Percentiles rank a stretch among this genome's conserved stretches.
These are phyloP conservation scores for Curvularia lunata DNA, from an alignment of 2,329 filamentous ascomycete genomes.

Conservation along the genomic window DNA sequence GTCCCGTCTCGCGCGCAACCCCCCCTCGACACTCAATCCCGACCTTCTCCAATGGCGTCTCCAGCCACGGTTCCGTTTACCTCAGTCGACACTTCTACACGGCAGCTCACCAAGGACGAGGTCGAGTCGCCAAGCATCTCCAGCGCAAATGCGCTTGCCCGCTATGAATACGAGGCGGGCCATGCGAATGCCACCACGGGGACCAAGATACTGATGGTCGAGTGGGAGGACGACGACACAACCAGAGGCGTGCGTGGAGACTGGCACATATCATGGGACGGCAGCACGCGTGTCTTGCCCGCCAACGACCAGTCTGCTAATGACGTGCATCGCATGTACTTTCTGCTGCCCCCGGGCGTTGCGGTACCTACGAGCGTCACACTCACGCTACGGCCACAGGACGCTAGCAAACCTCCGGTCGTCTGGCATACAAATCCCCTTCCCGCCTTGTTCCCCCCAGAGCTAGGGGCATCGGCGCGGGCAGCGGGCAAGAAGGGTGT, in stretches of 20 bases:
- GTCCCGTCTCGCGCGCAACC: conserved; percentile 30
- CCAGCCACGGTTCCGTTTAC: conserved; percentile 48
- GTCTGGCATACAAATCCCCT: conserved; percentile 75
- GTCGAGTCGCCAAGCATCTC: conserved; percentile 57
- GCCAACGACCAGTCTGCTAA: conserved; percentile 63
- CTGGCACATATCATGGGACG: conserved; percentile 85
- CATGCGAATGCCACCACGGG: conserved; percentile 72
- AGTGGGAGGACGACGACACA: conserved; percentile 74
- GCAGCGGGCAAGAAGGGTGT: conserved; percentile 78
- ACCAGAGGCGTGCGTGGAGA: conserved; percentile 57
- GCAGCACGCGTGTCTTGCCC: conserved; percentile 74
- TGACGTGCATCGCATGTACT: conserved; percentile 72
- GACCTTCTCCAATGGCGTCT: conserved; percentile 42
- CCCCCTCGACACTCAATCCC: conserved; percentile 29
- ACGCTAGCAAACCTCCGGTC: conserved; percentile 51
- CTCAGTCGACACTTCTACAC: conserved; percentile 51
- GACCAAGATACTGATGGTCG: conserved; percentile 91
- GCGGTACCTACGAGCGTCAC: conserved; percentile 75
- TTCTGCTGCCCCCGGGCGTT: conserved; percentile 75
- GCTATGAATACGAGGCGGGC: conserved; percentile 84
- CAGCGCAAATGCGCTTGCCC: conserved; percentile 68
- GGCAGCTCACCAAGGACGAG: conserved; percentile 44
- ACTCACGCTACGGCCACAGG: conserved; percentile 61
- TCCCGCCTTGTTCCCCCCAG: conserved; percentile 83
- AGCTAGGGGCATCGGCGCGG: conserved; percentile 70